phyloP scores from a whole-genome alignment of 2,329 filamentous ascomycete species.

The Ilyonectria sp. region DNA sequence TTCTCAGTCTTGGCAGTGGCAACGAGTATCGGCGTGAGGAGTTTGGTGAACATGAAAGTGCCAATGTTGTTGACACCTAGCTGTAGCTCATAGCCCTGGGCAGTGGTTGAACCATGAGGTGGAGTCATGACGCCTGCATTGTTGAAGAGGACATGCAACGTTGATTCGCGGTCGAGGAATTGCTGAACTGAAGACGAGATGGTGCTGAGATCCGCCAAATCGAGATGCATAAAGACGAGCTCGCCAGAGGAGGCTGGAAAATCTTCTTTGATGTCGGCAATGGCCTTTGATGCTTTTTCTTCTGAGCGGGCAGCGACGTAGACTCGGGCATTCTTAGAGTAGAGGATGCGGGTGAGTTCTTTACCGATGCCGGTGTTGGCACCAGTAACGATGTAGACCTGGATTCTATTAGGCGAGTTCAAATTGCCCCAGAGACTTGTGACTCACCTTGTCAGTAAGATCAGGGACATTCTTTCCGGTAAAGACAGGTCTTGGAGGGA shows the following conservation, averaged over 20 bases:
- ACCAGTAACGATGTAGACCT: conserved; percentile 37
- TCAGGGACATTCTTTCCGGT: conserved; percentile 13
- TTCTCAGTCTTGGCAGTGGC: conserved; percentile 13
- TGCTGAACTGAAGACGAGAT: conserved; percentile 25
- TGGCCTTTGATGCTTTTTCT: conserved; percentile 21
- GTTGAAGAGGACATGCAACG: conserved; percentile 36
- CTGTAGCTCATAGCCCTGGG: conserved; percentile 38
- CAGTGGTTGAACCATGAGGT: conserved; percentile 28
- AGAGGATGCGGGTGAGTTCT: conserved; percentile 32
- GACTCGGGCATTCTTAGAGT: conserved; percentile 25
- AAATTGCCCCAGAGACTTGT: not conserved
- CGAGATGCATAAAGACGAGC: conserved; percentile 22
- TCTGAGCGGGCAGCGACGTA: conserved; percentile 38
- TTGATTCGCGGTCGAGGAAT: conserved; percentile 27
- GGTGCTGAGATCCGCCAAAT: conserved; percentile 30
- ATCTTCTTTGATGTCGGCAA: conserved; percentile 11
- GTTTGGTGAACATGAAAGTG: conserved; percentile 35
- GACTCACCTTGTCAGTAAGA: conserved; percentile 5
- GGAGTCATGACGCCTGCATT: conserved; percentile 38
- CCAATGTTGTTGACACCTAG: conserved; percentile 38
- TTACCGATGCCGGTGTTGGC: conserved; percentile 39
- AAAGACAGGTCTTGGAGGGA: not conserved
- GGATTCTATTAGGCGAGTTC: not conserved
- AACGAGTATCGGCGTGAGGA: conserved; percentile 24
- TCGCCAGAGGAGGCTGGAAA: conserved; percentile 3